Conservation (phyloP, 345 rosid genomes). For the Eucalyptus microcorys region DNA sequence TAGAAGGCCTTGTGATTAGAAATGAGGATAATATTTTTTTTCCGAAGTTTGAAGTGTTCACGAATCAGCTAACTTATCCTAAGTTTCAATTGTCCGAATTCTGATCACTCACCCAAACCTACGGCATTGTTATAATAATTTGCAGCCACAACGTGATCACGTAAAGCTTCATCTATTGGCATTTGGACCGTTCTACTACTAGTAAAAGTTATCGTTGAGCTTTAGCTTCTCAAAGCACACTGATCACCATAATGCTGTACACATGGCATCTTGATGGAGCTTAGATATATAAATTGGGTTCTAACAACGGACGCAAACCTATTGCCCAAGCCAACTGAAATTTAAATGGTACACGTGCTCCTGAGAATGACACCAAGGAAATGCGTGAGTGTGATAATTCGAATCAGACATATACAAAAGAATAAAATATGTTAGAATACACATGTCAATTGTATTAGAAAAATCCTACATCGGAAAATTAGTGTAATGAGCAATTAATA, state of each 20-base stretch:
- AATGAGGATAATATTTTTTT: neutral
- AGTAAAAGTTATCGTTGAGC: neutral
- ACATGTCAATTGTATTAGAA: too few species aligned
- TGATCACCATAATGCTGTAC: neutral
- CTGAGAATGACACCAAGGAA: neutral
- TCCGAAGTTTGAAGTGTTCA: neutral
- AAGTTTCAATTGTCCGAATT: neutral
- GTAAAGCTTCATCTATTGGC: neutral
- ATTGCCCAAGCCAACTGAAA: neutral
- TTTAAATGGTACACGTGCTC: neutral
- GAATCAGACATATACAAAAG: neutral
- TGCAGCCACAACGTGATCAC: neutral
- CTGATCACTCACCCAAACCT: neutral
- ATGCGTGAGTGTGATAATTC: neutral
- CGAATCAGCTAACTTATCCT: neutral
- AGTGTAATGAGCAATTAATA: too few species aligned
- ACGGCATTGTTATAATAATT: neutral
- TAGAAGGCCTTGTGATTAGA: neutral
- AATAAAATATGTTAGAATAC: neutral
- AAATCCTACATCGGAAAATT: accelerated
- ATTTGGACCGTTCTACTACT: neutral
- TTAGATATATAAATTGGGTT: neutral
- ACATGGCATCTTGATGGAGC: neutral
- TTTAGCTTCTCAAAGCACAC: neutral
- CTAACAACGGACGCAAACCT: neutral